Base-by-base conservation (phyloP, 1,139 yeast genomes). In the Nakaseomyces bracarensis region DNA sequence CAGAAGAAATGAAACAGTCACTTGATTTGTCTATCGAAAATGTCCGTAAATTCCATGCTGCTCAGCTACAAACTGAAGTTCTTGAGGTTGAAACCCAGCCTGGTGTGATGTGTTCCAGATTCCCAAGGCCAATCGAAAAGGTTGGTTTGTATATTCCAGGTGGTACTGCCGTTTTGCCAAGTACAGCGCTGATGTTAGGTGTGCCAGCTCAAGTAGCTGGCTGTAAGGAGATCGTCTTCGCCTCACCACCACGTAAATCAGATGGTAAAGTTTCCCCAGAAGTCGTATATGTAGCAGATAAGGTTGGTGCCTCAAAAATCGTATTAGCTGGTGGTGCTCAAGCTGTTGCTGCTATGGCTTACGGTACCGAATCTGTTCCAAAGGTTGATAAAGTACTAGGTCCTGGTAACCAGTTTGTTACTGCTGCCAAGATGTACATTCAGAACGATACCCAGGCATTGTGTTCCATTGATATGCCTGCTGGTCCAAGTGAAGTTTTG, bases 201-300 rank as follows among this genome's bases (percentile, higher is more conserved):
- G 96, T 91, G 31, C 98, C 98, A n/a, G 98, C 98, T 14, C 77
- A 81, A 64, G 99, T 91, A 46, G 99, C 99, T 20, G 96, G 96
- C 3, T 91, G 98, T 70, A 77, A 81, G 54, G 89, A 87, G 60
- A 89, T 91, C 51, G 69, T 89, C n/a, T 65, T 91, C 61, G 98
- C 99, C 0, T 83, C 97, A n/a, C 99, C 99, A 27, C 98, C 98
- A 43, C 79, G 96, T 54, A 72, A 78, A 41, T 55, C 62, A 1
- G 94, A 94, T 49, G 98, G 99, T 31, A 82, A 77, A 45, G 73
- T 91, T 51, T 86, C 96, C 4, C 98, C 98, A 10, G 99, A 91
- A 63, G 96, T 93, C 44, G 96, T 89, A 3, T 91, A 91, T 56
- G 96, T 93, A 43, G 98, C 99, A 16, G 89, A 86, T 66, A 87